Evolutionary conservation across 257 asterid genomes (phyloP).

Genomic region (Solanum piurae): DNA sequence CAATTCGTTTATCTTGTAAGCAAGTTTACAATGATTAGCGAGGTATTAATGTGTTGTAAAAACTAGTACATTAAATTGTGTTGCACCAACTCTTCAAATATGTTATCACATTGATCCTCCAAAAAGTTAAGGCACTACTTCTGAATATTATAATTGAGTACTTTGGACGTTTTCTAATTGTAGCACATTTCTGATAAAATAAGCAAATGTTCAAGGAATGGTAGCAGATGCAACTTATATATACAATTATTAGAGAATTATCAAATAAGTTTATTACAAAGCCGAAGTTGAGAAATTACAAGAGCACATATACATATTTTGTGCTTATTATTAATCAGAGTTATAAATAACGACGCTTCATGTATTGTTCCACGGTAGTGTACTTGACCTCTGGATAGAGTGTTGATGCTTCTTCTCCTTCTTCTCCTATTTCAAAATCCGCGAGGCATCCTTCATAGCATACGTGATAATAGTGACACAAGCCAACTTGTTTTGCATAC

Average conservation of each 20-base stretch:
- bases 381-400: slow-evolving; percentile 22
- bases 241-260: background rate
- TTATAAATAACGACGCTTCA: slow-evolving; percentile 7
- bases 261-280: background rate
- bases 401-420: slow-evolving; percentile 21
- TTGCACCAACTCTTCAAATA: too few species aligned
- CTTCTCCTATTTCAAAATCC: slow-evolving; percentile 17
- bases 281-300: background rate
- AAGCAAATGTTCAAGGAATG: too few species aligned
- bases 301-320: background rate
- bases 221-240: too few species aligned
- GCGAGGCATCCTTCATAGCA: slow-evolving; percentile 18
- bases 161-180: too few species aligned
- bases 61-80: too few species aligned
- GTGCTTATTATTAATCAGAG: background rate
- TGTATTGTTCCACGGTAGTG: slow-evolving; percentile 10
- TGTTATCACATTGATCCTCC: too few species aligned
- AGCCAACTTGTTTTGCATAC: slow-evolving; percentile 14
- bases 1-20: too few species aligned
- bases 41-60: too few species aligned
- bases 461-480: slow-evolving; percentile 10
- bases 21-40: too few species aligned
- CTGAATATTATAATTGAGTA: too few species aligned
- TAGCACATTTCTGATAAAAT: too few species aligned
- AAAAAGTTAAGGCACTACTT: too few species aligned